Evolutionary conservation across 441 rosid genomes (phyloP), one percentile per base, ranked within the genome.

Genomic region (Sinapis alba): DNA sequence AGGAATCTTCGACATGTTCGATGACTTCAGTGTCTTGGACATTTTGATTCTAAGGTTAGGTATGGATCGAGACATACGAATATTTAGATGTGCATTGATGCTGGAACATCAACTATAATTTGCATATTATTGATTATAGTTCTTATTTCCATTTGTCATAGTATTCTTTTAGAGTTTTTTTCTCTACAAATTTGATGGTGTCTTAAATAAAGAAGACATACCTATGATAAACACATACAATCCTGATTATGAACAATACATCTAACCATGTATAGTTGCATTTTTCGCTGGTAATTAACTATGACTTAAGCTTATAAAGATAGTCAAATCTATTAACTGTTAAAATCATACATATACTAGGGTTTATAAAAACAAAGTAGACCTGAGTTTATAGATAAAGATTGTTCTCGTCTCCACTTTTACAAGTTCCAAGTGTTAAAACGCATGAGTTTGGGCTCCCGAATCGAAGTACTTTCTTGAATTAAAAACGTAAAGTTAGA

Each of bases 401-500:
- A 69, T 69, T 4, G 21, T 47, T 54, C 9, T 76, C 11, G 20
- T 68, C 50, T 3, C 59, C 69, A 69, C 74, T 75, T 74, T 69
- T 76, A 16, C 75, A 70, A 70, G 80, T 76, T 70, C 75, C 75
- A 76, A 76, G 71, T 63, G 66, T 69, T 63, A 54, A 70, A 53
- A 38, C 18, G 24, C 61, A 57, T 57, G 58, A 76, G 75, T 69
- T 23, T 76, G 27, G 71, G 61, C 71, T 63, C 75, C 53, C 57
- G 62, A 45, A 69, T 76, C 71, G 45, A 76, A 27, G 24, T 1
- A 63, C 71, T 76, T 75, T 70, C 75, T 70, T 30, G 51, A 58
- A 18, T 41, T 43, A 63, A 56, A 47, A 69, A 41, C 53, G 65
- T 75, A 20, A 36, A 62, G 27, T 69, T 62, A 38, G 43, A 65